Base-by-base conservation (phyloP, 306 rosid genomes). In the Abrus precatorius region DNA sequence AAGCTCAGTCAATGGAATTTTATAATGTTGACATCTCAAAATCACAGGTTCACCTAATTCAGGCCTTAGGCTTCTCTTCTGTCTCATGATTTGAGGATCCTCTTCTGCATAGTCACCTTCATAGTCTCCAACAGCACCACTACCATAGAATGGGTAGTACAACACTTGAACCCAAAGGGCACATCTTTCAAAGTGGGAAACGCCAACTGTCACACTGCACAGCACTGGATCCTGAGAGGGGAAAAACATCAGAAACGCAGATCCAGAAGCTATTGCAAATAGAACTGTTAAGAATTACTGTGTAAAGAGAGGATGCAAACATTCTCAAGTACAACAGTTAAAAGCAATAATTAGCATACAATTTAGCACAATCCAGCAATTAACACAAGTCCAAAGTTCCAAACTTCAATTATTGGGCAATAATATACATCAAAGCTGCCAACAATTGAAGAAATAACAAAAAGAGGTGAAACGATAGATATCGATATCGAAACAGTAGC, bases 151-250 rank as follows among this genome's bases (percentile, higher is more conserved):
- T 38, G 99, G 99, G 87, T 95, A 95, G 83, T 95, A 95, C 83
- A 95, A 84, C 71, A 95, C 93, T 92, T 95, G 99, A 84, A 93
- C 97, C 99, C 99, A 93, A 70, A 95, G 91, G 82, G 97, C 93
- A 63, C 94, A 91, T 81, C 94, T 95, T 89, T 95, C 99, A 66
- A 95, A 95, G 62, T 95, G 97, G 67, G 99, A 90, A 79, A 92
- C 98, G 80, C 99, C 98, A 80, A 95, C 98, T 4, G 98, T 95
- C 85, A 95, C 97, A 57, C 99, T 95, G 90, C 93, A 91, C 47
- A 73, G 85, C 54, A 93, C 97, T 72, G 99, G 99, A 89, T 95
- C 99, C 99, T 95, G 88, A 75, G 33, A 80, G 60, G 33, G 52
- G 74, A 84, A 82, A 69, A 79, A 32, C 10, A 70, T 74, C 69